Evolutionary conservation across 345 rosid genomes (phyloP), one percentile per base, ranked within the genome.

Genomic region (Atalantia buxifolia): DNA sequence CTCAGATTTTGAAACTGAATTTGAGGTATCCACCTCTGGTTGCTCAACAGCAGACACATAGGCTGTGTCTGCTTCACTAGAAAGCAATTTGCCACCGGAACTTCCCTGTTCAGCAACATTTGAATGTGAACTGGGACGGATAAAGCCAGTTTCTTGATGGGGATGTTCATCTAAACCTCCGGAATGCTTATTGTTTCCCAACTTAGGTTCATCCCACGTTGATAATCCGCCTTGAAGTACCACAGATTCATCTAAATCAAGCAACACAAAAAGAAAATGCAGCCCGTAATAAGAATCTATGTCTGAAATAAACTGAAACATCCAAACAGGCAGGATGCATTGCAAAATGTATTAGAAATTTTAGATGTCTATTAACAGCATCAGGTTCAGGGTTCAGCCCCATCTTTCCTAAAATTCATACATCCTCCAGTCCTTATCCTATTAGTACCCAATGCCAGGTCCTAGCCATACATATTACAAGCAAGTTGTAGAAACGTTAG

Each of bases 211-310:
- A 56, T 60, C 77, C 82, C 82, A 84, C 24, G 83, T 76, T 40
- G 88, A 84, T 66, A 77, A 55, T 78, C 83, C 84, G 69, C 56
- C 80, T 60, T 85, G 77, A 78, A 16, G 77, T 66, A 1, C 82
- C 64, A 72, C 75, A 80, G 89, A 75, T 74, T 72, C 88, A 89
- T 89, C 98, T 88, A 81, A 84, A 82, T 53, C 77, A 35, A 60
- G 53, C 42, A 60, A 21, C 57, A 66, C 14, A 66, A 71, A 66
- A 55, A 24, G 24, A 63, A 60, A 76, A 56, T 42, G 40, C 9
- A 24, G 33, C 19, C 19, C 16, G 18, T 71, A n/a, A 73, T 40
- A 66, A 76, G 30, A 24, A 69, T 16, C 24, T 30, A 33, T 64
- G 35, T 30, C 35, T 5, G 22, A 64, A 48, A 48, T 1, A 9